These are phyloP conservation scores for Candida piceae DNA, from an alignment of 805 yeast species.

Conservation along the genomic window DNA sequence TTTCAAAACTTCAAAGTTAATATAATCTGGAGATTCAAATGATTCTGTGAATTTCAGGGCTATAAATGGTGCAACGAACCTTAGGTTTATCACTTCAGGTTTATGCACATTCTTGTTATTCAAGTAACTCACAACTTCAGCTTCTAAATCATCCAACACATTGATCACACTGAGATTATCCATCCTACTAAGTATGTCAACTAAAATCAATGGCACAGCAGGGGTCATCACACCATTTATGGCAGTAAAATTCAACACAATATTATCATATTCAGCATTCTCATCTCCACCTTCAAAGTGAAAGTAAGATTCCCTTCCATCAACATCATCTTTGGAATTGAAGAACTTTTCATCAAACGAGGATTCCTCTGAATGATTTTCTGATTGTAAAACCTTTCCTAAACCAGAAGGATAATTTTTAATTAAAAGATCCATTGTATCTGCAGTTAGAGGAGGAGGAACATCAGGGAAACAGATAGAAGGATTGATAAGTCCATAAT, in stretches of 20 bases:
- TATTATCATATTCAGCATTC: constrained; percentile 45
- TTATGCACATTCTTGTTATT: constrained; percentile 7
- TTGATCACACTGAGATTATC: constrained; percentile 38
- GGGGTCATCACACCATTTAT: constrained; percentile 47
- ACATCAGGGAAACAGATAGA: constrained; percentile 61
- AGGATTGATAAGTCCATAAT: constrained; percentile 50
- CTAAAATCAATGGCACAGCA: constrained; percentile 9
- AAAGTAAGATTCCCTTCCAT: background rate
- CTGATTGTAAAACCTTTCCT: constrained; percentile 10
- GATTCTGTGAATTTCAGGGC: constrained; percentile 20
- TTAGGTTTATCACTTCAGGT: constrained; percentile 36
- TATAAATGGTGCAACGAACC: constrained; percentile 44
- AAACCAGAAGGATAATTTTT: constrained; percentile 28
- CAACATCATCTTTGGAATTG: constrained; percentile 1
- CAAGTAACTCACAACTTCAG: constrained; percentile 47
- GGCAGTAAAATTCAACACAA: constrained; percentile 51
- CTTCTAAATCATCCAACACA: constrained; percentile 62
- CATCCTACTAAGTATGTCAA: constrained; percentile 33
- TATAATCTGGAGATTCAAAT: constrained; percentile 17
- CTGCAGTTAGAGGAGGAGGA: constrained; percentile 52
- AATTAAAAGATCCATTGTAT: constrained; percentile 40
- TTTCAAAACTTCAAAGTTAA: constrained; percentile 30
- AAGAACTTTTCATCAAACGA: constrained; percentile 1
- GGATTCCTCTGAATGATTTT: constrained; percentile 5
- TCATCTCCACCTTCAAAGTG: constrained; percentile 28